Base-by-base conservation (phyloP, 2,329 filamentous ascomycete genomes). In the Rhytidhysteron rufulum region DNA sequence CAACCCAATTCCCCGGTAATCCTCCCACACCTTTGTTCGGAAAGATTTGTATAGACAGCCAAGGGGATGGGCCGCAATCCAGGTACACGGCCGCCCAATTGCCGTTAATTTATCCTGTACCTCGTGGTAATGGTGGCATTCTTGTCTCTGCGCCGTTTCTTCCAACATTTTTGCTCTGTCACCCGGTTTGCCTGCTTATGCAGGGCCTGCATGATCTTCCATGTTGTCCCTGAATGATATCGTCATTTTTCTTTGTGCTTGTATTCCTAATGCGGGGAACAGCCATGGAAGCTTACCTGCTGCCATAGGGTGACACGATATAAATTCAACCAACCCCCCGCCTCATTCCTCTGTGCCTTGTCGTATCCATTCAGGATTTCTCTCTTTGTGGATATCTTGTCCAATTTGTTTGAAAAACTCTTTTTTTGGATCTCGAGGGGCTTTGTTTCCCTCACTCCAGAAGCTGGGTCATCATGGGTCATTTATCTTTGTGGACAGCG, bases 391-490 rank as follows among this genome's bases (percentile, higher is more conserved):
- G 31, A n/a, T 33, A 6, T 15, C 31, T 11, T 18, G 13, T 33
- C 13, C 16, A 15, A 33, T 18, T 33, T 15, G 5, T 11, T 33
- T 33, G 11, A 11, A 6, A 18, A 11, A 18, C 4, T 16, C 31
- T 15, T 33, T 17, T 30, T 16, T 30, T 30, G 27, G 16, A 8
- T 3, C 27, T 30, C 27, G 8, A 30, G 27, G 27, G 27, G 16
- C 16, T 16, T 8, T 30, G 27, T 13, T 5, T 16, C 16, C 27
- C 8, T 30, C 27, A 8, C 5, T 20, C 9, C 35, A 30, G 17
- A 20, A 17, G 25, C 15, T 37, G 6, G 10, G n/a, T 25, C 47
- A 45, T 33, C 32, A 62, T 62, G 58, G 44, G 53, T 45, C 52
- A 39, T 40, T 48, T 53, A 43, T 47, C 46, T 43, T 50, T 57